These are phyloP conservation scores for Pichia sp. DNA, from an alignment of 1,139 yeast genomes.

Conservation along the genomic window DNA sequence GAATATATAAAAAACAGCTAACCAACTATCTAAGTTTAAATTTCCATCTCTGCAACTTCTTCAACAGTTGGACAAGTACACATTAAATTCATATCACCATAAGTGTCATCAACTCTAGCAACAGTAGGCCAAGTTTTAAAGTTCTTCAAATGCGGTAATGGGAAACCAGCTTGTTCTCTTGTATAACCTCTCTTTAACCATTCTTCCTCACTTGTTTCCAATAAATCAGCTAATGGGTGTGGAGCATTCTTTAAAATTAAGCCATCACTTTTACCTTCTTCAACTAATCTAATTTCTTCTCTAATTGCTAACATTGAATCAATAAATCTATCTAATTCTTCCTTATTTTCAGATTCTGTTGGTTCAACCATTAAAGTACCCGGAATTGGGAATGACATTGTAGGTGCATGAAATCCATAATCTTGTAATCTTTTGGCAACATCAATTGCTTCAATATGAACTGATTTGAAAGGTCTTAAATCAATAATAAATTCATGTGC, in stretches of 20 bases:
- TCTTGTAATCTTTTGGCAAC: constrained; percentile 95
- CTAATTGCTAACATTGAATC: constrained; percentile 82
- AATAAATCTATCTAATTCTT: constrained; percentile 84
- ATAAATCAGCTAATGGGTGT: constrained; percentile 75
- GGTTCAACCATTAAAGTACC: constrained; percentile 98
- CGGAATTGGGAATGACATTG: constrained; percentile 97
- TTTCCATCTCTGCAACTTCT: constrained; percentile 40
- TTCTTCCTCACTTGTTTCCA: constrained; percentile 51
- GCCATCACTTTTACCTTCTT: constrained; percentile 57
- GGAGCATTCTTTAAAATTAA: constrained; percentile 84
- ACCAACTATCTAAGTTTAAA: background rate
- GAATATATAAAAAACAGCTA: background rate
- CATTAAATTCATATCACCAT: constrained; percentile 86
- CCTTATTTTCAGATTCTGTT: constrained; percentile 86
- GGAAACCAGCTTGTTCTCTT: constrained; percentile 90
- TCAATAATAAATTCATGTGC: constrained; percentile 96
- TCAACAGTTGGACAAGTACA: constrained; percentile 90
- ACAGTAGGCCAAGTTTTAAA: constrained; percentile 95
- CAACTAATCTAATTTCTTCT: constrained; percentile 71
- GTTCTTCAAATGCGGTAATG: constrained; percentile 62
- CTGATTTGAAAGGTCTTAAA: constrained; percentile 71
- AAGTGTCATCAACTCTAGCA: constrained; percentile 85
- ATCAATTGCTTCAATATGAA: constrained; percentile 91
- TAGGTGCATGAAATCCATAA: constrained; percentile 98
- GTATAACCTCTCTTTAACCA: constrained; percentile 82